Conservation (phyloP, 306 rosid species). For the Fragaria nilgerrensis region DNA sequence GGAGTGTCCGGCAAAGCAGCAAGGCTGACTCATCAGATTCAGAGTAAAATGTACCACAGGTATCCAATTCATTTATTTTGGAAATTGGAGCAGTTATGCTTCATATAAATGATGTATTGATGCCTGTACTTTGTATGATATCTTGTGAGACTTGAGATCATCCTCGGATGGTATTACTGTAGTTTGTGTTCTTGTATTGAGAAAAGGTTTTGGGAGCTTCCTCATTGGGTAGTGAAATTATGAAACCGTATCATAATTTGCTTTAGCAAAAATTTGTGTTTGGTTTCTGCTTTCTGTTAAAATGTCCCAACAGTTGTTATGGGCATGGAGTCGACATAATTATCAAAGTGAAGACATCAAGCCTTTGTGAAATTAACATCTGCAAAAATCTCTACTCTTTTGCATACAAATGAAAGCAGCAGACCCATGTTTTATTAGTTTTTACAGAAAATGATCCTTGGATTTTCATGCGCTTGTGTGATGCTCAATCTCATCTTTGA, state of each 20-base stretch:
- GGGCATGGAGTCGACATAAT: neutral
- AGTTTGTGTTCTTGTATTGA: constrained; percentile 2
- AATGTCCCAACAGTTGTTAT: neutral
- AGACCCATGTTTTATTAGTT: neutral
- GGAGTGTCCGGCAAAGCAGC: constrained; percentile 66
- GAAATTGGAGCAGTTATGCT: constrained; percentile 6
- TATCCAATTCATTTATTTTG: neutral
- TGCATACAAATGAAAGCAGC: neutral
- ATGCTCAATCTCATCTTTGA: too few species aligned
- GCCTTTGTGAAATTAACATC: neutral
- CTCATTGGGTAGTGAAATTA: neutral
- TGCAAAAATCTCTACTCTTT: neutral
- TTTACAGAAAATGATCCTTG: too few species aligned
- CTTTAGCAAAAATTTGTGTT: neutral
- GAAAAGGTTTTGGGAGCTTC: neutral
- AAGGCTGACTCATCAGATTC: constrained; percentile 86
- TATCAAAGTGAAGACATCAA: neutral
- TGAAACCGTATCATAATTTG: neutral
- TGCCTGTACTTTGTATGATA: neutral
- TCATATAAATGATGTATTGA: neutral
- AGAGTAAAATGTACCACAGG: constrained; percentile 28
- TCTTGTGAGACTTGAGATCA: constrained; percentile 1
- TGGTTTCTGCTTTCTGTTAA: neutral
- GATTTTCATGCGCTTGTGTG: too few species aligned
- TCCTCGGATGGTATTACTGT: constrained; percentile 11